A percentile compares a stretch with the other conserved stretches of the same genome.
phyloP scores from a whole-genome alignment of 176 grass and related monocot species.

The Secale cereale region DNA sequence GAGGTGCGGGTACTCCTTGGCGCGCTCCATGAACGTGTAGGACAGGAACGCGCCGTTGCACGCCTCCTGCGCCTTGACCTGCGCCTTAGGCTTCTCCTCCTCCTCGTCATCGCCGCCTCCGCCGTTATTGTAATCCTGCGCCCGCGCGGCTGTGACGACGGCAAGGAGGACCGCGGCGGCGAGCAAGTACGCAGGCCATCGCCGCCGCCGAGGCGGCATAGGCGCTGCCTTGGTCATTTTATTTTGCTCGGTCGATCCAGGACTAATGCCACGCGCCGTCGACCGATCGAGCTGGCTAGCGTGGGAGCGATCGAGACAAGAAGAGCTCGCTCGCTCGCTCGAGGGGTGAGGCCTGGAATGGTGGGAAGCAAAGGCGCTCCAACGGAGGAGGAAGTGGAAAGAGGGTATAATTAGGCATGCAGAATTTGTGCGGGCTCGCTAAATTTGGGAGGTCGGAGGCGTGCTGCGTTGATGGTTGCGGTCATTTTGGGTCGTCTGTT shows the following conservation, averaged over 20 bases:
- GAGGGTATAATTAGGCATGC: slow-evolving; percentile 60
- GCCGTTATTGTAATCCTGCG: slow-evolving; percentile 45
- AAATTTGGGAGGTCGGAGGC: slow-evolving; percentile 22
- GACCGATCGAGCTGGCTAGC: background rate
- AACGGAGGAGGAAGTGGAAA: slow-evolving; percentile 24
- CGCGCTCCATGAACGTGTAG: slow-evolving; percentile 80
- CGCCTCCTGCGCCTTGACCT: slow-evolving; percentile 51
- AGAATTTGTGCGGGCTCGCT: slow-evolving; percentile 30
- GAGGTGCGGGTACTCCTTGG: slow-evolving; percentile 73
- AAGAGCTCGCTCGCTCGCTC: background rate
- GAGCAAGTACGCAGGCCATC: background rate
- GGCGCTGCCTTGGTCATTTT: slow-evolving; percentile 1
- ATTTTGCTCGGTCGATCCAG: background rate
- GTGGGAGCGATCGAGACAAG: background rate
- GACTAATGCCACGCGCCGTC: background rate
- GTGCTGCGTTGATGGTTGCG: background rate
- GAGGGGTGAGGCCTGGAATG: slow-evolving; percentile 13
- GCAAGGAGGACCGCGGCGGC: slow-evolving; percentile 11
- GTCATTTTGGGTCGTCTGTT: slow-evolving; percentile 14
- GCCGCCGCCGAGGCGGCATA: slow-evolving; percentile 23
- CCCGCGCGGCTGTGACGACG: background rate
- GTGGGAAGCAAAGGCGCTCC: slow-evolving; percentile 54
- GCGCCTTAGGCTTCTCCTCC: slow-evolving; percentile 23
- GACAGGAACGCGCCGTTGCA: slow-evolving; percentile 89
- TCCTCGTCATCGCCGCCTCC: background rate